Percentiles rank a stretch among this genome's conserved stretches.
Conservation (phyloP, 306 rosid species). For the Sechiopsis laciniata region DNA sequence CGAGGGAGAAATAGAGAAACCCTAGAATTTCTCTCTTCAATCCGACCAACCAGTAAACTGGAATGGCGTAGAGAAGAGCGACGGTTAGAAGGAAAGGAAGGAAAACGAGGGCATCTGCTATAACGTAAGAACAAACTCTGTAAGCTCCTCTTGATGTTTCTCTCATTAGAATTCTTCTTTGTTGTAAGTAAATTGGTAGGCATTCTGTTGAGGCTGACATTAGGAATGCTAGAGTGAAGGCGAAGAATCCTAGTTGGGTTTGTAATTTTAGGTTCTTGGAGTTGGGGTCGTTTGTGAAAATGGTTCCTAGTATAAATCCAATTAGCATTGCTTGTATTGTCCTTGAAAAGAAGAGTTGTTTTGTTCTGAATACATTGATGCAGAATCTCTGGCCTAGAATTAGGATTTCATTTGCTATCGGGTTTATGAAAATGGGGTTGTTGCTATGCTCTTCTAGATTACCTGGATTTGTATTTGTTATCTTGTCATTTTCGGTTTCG, state of each 20-base stretch:
- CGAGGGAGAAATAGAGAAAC: conserved; percentile 59
- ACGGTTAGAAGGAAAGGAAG: conserved; percentile 53
- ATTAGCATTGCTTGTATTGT: conserved; percentile 59
- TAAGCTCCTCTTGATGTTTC: conserved; percentile 81
- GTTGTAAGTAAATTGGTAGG: conserved; percentile 64
- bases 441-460: conserved; percentile 20
- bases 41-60: conserved; percentile 77
- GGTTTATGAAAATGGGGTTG: conserved; percentile 25
- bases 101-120: conserved; percentile 57
- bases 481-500: conserved; percentile 2
- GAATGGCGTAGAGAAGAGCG: conserved; percentile 51
- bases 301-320: conserved; percentile 56
- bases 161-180: conserved; percentile 59
- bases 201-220: conserved; percentile 74
- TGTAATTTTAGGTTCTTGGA: conserved; percentile 34
- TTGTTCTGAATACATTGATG: conserved; percentile 36
- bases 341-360: conserved; percentile 45
- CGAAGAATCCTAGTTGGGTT: conserved; percentile 58
- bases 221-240: conserved; percentile 65
- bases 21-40: conserved; percentile 48
- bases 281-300: conserved; percentile 44
- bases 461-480: conserved; percentile 11
- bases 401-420: conserved; percentile 25
- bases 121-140: conserved; percentile 61
- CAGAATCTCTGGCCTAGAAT: conserved; percentile 36